A percentile compares a stretch with the other conserved stretches of the same genome.
Conservation (phyloP, 345 rosid species). For the Chamaenerion angustifolium region DNA sequence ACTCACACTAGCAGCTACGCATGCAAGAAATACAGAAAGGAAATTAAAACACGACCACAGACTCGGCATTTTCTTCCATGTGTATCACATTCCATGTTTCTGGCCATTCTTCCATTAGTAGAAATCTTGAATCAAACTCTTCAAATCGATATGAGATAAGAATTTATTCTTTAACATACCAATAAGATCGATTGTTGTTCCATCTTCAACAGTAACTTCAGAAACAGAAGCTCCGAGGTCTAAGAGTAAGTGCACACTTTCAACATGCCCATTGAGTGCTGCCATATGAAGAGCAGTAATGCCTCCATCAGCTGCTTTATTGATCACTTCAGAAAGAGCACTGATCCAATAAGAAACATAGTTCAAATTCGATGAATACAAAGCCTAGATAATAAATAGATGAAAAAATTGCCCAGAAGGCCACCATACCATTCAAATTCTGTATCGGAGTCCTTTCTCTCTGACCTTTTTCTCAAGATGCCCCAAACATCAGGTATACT, state of each 20-base stretch:
- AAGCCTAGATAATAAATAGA: neutral
- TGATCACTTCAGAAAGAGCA: slow-evolving; percentile 52
- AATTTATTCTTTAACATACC: slow-evolving; percentile 21
- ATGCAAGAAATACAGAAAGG: no score
- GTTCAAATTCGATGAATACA: neutral
- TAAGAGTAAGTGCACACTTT: slow-evolving; percentile 66
- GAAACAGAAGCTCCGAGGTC: slow-evolving; percentile 79
- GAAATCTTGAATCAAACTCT: neutral
- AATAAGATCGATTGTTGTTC: slow-evolving; percentile 85
- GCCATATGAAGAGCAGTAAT: slow-evolving; percentile 93
- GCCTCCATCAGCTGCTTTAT: slow-evolving; percentile 89
- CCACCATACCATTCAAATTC: slow-evolving; percentile 48
- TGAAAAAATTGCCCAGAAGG: slow-evolving; percentile 1
- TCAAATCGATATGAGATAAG: neutral
- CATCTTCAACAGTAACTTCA: slow-evolving; percentile 78
- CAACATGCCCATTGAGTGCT: slow-evolving; percentile 76
- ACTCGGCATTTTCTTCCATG: no score
- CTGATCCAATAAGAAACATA: slow-evolving; percentile 19
- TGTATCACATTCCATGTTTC: no score
- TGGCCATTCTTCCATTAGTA: no score
- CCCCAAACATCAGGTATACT: slow-evolving; percentile 48
- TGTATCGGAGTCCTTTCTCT: slow-evolving; percentile 17
- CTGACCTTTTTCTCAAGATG: slow-evolving; percentile 23
- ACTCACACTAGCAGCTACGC: no score
- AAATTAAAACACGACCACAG: no score